Evolutionary conservation across 2,329 filamentous ascomycete genomes (phyloP).

Genomic region (Neurospora sp.): DNA sequence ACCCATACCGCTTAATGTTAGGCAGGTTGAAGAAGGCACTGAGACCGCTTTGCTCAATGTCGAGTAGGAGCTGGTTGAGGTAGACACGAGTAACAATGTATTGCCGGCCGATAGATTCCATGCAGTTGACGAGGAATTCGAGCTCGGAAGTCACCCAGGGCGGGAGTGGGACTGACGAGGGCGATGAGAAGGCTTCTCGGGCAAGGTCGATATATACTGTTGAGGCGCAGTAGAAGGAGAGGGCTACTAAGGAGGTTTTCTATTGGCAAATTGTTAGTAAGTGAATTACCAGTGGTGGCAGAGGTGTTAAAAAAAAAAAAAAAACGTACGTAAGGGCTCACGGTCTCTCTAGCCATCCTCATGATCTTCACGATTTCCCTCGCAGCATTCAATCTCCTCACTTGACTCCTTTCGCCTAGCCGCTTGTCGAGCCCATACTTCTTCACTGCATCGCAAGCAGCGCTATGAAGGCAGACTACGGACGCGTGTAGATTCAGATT

Average conservation of each 20-base stretch:
- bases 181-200: conserved; percentile 64
- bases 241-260: conserved; percentile 69
- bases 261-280: conserved; percentile 23
- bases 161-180: conserved; percentile 55
- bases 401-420: conserved; percentile 60
- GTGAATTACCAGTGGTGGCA: neutral
- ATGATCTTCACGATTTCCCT: conserved; percentile 79
- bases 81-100: conserved; percentile 76
- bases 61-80: conserved; percentile 73
- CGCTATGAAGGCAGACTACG: conserved; percentile 80
- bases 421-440: conserved; percentile 55
- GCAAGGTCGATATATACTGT: conserved; percentile 76
- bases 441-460: conserved; percentile 74
- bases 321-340: conserved; percentile 51
- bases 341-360: conserved; percentile 63
- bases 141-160: conserved; percentile 40
- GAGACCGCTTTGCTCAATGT: conserved; percentile 52
- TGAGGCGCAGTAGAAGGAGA: conserved; percentile 77
- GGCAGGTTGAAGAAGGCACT: conserved; percentile 8
- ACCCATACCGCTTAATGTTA: conserved; percentile 22
- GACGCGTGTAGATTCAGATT: conserved; percentile 87
- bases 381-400: conserved; percentile 67
- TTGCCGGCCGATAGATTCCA: conserved; percentile 63
- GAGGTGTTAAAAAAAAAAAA: neutral
- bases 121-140: conserved; percentile 67